Evolutionary conservation across 768 basidiomycete genomes (phyloP), one percentile per base, ranked within the genome.

Genomic region (Leucosporidium yakuticum): DNA sequence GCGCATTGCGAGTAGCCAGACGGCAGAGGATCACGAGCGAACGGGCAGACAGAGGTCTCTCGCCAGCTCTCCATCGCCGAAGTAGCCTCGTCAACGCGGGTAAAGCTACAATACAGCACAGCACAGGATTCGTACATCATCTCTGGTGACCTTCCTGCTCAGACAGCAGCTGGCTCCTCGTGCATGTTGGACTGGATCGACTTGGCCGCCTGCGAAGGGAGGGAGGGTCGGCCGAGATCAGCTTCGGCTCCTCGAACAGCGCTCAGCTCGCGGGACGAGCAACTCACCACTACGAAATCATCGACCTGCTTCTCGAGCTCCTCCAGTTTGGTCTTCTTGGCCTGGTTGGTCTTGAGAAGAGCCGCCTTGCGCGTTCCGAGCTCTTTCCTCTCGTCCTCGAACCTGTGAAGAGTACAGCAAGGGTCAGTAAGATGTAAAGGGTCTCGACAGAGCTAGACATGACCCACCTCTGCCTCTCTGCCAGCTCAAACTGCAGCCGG

Each of bases 401-500:
- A 64, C 6, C 70, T 71, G 67, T 6, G n/a, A 4, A 25, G 44
- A 11, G 3, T 9, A 29, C 34, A 53, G 36, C 27, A 48, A 32
- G 1, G n/a, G 39, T 32, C 31, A 59, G 44, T 34, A 1, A 20
- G 19, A 14, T 23, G 12, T n/a, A 2, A 2, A 12, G 7, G 4
- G 60, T 31, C 47, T 39, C n/a, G 60, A 4, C 7, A 25, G 31
- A 36, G n/a, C 21, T 59, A 57, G 56, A 70, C 51, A 29, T 27
- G 50, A 71, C 81, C 63, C 76, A 91, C 91, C 91, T 84, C 80
- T 92, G 88, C 62, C 91, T 87, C 80, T 93, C 91, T 39, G 84
- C 84, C 44, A 92, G 85, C 79, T 94, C 91, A 73, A 93, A 92
- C 77, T 85, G 87, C 54, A 94, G 82, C 62, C 90, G 86, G 76